Conservation (phyloP, 768 basidiomycete genomes). For the Amanita brunnescens region DNA sequence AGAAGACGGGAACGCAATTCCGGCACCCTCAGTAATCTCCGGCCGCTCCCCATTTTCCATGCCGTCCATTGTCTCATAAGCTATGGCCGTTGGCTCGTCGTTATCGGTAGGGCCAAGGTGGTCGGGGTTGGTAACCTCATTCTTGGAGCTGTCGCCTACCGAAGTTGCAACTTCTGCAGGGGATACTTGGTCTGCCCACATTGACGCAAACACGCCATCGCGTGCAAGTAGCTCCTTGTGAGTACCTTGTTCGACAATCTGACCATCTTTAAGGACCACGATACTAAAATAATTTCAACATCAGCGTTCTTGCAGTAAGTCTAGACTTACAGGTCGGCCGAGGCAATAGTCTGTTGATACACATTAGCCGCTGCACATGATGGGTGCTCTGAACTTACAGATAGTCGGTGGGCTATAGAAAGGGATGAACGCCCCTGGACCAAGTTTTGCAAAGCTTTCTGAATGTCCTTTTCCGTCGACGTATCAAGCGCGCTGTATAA, state of each 20-base stretch:
- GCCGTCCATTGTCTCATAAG: slow-evolving; percentile 4
- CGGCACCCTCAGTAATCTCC: neutral
- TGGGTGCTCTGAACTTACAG: slow-evolving; percentile 35
- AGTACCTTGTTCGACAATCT: slow-evolving; percentile 74
- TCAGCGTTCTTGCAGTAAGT: neutral
- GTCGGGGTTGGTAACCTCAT: slow-evolving; percentile 30
- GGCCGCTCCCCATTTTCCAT: neutral
- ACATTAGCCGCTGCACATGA: slow-evolving; percentile 12
- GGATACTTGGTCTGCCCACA: slow-evolving; percentile 85
- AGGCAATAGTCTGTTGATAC: slow-evolving; percentile 39
- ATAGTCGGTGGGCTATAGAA: slow-evolving; percentile 74
- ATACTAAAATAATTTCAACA: slow-evolving; percentile 42
- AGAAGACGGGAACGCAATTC: slow-evolving; percentile 27
- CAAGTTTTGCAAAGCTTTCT: slow-evolving; percentile 77
- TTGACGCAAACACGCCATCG: slow-evolving; percentile 67
- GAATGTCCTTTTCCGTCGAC: slow-evolving; percentile 83
- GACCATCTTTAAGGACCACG: slow-evolving; percentile 84
- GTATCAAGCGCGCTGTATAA: slow-evolving; percentile 70
- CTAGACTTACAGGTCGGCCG: slow-evolving; percentile 45
- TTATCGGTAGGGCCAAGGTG: slow-evolving; percentile 9
- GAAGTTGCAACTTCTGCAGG: slow-evolving; percentile 44
- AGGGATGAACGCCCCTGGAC: slow-evolving; percentile 65
- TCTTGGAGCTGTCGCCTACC: slow-evolving; percentile 26
- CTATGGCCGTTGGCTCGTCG: neutral
- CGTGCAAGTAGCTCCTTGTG: slow-evolving; percentile 70